Percentiles rank a stretch among this genome's conserved stretches.
phyloP scores from a whole-genome alignment of 2,329 filamentous ascomycete genomes.

The Nannizzia gypsea region DNA sequence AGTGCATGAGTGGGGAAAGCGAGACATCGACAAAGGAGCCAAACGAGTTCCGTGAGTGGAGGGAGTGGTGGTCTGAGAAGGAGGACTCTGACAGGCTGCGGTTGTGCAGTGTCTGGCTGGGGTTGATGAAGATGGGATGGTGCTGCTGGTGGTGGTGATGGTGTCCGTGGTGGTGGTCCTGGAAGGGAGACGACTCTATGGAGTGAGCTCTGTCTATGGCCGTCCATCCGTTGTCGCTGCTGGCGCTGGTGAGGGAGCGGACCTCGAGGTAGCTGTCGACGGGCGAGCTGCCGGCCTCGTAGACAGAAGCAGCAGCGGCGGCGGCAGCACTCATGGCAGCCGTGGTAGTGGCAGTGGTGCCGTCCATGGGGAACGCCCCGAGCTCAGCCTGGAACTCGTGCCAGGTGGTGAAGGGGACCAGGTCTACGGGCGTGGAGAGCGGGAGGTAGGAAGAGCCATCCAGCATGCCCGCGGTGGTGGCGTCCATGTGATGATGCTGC shows the following conservation, averaged over 20 bases:
- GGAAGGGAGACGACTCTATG: constrained; percentile 47
- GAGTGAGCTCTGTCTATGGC: constrained; percentile 65
- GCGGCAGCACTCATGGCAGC: background rate
- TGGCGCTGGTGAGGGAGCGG: constrained; percentile 66
- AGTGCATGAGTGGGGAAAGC: constrained; percentile 68
- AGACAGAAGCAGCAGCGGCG: background rate
- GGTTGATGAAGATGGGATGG: constrained; percentile 71
- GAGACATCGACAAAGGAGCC: constrained; percentile 75
- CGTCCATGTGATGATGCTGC: constrained; percentile 44
- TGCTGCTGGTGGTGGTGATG: constrained; percentile 21
- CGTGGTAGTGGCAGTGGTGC: background rate
- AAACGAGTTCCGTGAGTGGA: constrained; percentile 51
- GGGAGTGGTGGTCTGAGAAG: constrained; percentile 54
- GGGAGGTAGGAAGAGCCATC: constrained; percentile 50
- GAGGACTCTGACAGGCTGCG: constrained; percentile 79
- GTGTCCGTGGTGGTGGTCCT: background rate
- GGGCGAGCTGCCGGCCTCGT: constrained; percentile 48
- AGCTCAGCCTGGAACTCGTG: constrained; percentile 66
- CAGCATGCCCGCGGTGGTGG: constrained; percentile 38
- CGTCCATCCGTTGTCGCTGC: constrained; percentile 76
- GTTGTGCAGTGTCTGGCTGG: constrained; percentile 77
- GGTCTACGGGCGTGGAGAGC: constrained; percentile 46
- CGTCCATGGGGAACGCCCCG: constrained; percentile 43
- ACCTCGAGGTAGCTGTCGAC: constrained; percentile 76
- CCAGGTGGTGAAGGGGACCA: constrained; percentile 60